Evolutionary conservation across 352 stramenopile genomes (phyloP).

Genomic region (Pythium brachiatum): DNA sequence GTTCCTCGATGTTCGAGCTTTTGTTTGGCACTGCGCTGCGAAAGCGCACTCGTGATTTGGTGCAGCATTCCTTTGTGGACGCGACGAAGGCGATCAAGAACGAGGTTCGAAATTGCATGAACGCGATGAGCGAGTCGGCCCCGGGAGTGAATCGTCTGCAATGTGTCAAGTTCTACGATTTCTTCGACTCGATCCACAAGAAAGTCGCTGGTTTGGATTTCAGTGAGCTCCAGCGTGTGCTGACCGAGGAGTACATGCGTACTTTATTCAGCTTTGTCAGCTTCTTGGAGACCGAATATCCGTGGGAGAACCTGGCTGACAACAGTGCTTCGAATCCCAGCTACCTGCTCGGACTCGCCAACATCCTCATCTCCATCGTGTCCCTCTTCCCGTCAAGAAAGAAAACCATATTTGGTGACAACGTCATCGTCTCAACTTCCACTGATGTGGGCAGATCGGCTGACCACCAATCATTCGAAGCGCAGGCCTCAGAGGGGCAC

Average conservation of each 20-base stretch:
- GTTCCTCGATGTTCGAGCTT: constrained; percentile 50
- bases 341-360: constrained; percentile 53
- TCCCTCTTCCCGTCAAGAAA: constrained; percentile 44
- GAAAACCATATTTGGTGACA: constrained; percentile 46
- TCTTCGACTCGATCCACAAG: constrained; percentile 72
- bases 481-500: not conserved
- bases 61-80: constrained; percentile 74
- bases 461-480: constrained; percentile 10
- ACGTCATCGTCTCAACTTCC: not conserved
- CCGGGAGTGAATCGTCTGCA: constrained; percentile 33
- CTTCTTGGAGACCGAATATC: constrained; percentile 74
- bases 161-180: constrained; percentile 70
- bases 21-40: constrained; percentile 66
- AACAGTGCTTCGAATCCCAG: constrained; percentile 17
- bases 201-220: constrained; percentile 58
- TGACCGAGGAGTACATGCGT: constrained; percentile 75
- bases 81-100: constrained; percentile 68
- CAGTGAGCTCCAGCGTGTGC: constrained; percentile 71
- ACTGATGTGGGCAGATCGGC: not conserved
- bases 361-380: constrained; percentile 67
- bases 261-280: constrained; percentile 66
- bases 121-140: constrained; percentile 22
- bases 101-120: constrained; percentile 47
- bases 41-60: constrained; percentile 60
- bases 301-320: constrained; percentile 5